Base-by-base conservation (phyloP, 1,139 yeast genomes). In the Candida dubliniensis region DNA sequence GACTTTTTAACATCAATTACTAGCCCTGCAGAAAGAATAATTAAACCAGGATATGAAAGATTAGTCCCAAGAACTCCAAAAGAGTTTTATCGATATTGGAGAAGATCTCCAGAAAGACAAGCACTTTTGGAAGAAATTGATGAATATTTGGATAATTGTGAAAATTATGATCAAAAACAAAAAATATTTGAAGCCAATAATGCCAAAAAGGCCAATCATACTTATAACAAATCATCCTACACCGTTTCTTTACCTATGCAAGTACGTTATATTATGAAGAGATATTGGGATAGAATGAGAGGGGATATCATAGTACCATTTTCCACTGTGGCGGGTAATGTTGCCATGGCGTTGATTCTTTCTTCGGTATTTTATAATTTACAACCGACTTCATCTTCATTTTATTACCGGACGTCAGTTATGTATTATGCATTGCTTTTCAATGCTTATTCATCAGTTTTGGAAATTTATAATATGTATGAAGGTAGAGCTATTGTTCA, bases 301-400 rank as follows among this genome's bases (percentile, higher is more conserved):
- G 89, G 89, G 53, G 90, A 86, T 60, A 77, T 83, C 34, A 78
- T 87, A 5, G 76, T 86, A 56, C 74, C 88, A 1, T 27, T 81
- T 23, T 76, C 84, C 44, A 74, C 82, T 18, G 69, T 86, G 15
- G 49, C 77, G 47, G 87, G 87, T 50, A 85, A 87, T 58, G 66
- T 78, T n/a, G 64, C 77, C n/a, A 83, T 87, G 86, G 87, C 87
- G 31, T 72, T 88, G 47, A 68, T 88, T 48, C 66, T 87, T 44
- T 78, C 91, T 2, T 87, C 96, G 1, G 80, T 88, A 58, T 81
- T 75, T 57, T 81, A 76, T 59, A 74, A 76, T 51, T 66, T 79
- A 48, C 67, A 71, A 34, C 59, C 62, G 2, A 64, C 69, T 27
- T 78, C 86, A 4, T 56, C 59, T 18, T 81, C 84, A 43, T 79